Evolutionary conservation across 2,329 filamentous ascomycete genomes (phyloP).

Genomic region (Colletotrichum tropicicola): DNA sequence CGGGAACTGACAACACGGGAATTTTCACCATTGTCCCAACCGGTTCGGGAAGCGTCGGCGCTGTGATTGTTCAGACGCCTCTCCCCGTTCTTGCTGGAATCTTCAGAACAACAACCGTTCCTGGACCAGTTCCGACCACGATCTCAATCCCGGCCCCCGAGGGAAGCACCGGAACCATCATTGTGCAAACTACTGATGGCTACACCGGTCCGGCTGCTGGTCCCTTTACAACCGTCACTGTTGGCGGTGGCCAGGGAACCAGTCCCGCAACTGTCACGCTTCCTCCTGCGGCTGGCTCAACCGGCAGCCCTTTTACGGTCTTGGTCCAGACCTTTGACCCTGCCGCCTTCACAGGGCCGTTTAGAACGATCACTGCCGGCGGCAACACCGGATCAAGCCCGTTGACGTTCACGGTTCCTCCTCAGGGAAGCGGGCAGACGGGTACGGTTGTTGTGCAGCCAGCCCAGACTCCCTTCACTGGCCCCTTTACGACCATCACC

Average conservation of each 20-base stretch:
- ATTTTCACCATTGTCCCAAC: conserved; percentile 14
- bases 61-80: conserved; percentile 15
- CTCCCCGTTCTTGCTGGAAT: neutral
- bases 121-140: conserved; percentile 5
- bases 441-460: conserved; percentile 20
- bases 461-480: conserved; percentile 4
- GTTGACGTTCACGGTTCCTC: conserved; percentile 14
- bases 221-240: conserved; percentile 3
- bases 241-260: neutral
- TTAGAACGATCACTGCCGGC: conserved; percentile 15
- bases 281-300: neutral
- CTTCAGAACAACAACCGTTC: conserved; percentile 1
- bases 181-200: conserved; percentile 13
- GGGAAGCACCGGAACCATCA: conserved; percentile 9
- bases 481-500: conserved; percentile 23
- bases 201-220: conserved; percentile 7
- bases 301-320: neutral
- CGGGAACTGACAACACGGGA: neutral
- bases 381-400: conserved; percentile 2
- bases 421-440: neutral
- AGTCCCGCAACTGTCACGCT: conserved; percentile 5
- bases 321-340: conserved; percentile 2
- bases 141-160: conserved; percentile 9
- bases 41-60: conserved; percentile 4
- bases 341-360: neutral